Evolutionary conservation across 495 filamentous ascomycete species (phyloP).

Genomic region (Trichoderma gamsii): DNA sequence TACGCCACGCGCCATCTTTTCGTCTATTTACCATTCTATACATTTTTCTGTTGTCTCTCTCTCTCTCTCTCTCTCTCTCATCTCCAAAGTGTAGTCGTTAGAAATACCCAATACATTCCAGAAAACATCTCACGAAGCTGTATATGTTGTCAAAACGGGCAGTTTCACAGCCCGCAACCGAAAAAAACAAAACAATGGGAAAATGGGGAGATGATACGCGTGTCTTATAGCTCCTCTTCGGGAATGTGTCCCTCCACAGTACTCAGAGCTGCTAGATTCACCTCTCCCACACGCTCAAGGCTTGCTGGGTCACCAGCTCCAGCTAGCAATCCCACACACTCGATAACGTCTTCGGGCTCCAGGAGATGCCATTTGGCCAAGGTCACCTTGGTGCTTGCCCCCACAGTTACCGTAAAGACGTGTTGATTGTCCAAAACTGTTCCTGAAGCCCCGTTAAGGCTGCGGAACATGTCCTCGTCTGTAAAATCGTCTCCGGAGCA

Average conservation of each 20-base stretch:
- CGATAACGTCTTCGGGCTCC: conserved; percentile 81
- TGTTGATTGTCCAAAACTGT: conserved; percentile 47
- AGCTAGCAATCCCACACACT: conserved; percentile 63
- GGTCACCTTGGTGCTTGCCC: conserved; percentile 79
- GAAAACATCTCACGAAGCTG: background rate
- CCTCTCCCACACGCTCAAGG: conserved; percentile 36
- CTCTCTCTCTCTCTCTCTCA: background rate
- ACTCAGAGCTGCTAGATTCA: conserved; percentile 41
- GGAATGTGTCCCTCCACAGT: conserved; percentile 40
- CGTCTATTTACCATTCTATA: background rate
- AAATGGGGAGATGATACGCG: background rate
- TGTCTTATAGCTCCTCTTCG: conserved; percentile 11
- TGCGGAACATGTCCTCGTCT: conserved; percentile 84
- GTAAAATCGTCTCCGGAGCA: conserved; percentile 94
- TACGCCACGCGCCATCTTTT: conserved; percentile 8
- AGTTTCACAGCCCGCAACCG: background rate
- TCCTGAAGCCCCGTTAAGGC: conserved; percentile 52
- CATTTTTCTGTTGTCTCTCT: background rate
- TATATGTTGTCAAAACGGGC: background rate
- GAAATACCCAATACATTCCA: background rate
- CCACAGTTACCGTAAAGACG: conserved; percentile 83
- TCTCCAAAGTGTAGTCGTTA: background rate
- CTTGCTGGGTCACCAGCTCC: conserved; percentile 28
- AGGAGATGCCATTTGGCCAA: conserved; percentile 80
- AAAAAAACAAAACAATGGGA: background rate